Base-by-base conservation (phyloP, 306 rosid species). In the Trifolium subterraneum region DNA sequence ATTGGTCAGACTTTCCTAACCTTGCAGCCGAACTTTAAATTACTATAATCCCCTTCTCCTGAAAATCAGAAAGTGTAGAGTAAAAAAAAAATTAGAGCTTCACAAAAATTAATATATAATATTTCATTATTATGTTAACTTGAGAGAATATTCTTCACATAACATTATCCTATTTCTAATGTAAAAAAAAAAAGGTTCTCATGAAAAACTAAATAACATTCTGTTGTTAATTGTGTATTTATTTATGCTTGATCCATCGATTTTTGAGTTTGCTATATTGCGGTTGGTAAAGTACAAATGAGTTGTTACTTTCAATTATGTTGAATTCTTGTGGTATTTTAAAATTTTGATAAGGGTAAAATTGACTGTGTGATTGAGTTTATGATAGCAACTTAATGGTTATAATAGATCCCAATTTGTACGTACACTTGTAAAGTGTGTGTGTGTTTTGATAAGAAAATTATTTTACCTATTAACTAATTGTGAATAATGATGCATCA, bases 351-450 rank as follows among this genome's bases (percentile, higher is more conserved):
- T 71, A 58, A 33, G 75, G 44, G 38, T 39, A 38, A 64, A 75
- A 36, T 64, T 67, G 70, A 68, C 15, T 66, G 31, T 35, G 58
- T 67, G 76, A 52, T 71, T 80, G 71, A 79, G 78, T n/a, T 56
- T 77, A 64, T 69, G 89, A 87, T 61, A 71, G 84, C 82, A 77
- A 84, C 87, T 70, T 70, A 82, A 73, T 74, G 88, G 85, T 74
- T 80, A 50, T 41, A 45, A 74, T 77, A 73, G 83, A 77, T 74
- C 48, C 83, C 85, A 77, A 70, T 69, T 12, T 69, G 22, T 70
- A 16, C 15, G 7, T 68, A 54, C 70, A 41, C 55, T 59, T 65
- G 3, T 16, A 12, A 10, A 29, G 33, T 29, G 33, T 29, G 63
- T 36, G 18, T 36, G 59, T 67, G 63, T 27, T 82, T 75, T 70